Evolutionary conservation across 371 early-diverging fungal species (phyloP), one percentile per base, ranked within the genome.

Genomic region (Saksenaea vasiformis): DNA sequence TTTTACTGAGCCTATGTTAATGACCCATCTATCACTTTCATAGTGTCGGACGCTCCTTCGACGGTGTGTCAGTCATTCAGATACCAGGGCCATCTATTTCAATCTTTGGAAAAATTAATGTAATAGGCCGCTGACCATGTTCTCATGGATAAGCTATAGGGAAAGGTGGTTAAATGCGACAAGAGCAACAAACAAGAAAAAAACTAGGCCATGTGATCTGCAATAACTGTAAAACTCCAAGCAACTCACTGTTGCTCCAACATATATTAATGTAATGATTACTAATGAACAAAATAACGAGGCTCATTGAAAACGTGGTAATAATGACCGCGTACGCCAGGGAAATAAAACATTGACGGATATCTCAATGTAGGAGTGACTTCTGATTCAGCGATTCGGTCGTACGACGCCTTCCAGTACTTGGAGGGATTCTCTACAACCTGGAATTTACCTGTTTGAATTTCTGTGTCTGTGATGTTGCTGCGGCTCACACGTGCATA

Each of bases 391-490:
- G 58, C 31, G 35, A 84, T 62, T 11, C 83, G 82, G 14, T 75
- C 72, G 74, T 91, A 89, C 37, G 80, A 77, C 47, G 87, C 88
- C 64, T 76, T 79, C 83, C 85, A 83, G 34, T 66, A 80, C 7
- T 79, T 67, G 31, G 70, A 62, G 1, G 82, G 78, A 54, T 79
- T 76, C n/a, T 83, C 79, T 15, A 90, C 80, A 10, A 91, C 73
- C 64, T 86, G 84, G 82, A 90, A 93, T 76, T 91, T 91, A 64
- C 87, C 93, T n/a, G 83, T 80, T 69, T 93, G 93, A 63, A 93
- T 91, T 77, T 93, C 93, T 3, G 93, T 93, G 60, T 93, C 93
- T 0, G 93, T 91, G 64, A 93, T 91, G 36, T 88, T 84, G 24
- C 91, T 92, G 62, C 90, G 92, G 58, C 87, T 87, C 51, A 93